Percentiles rank a stretch among this genome's conserved stretches.
Conservation (phyloP, 164 flowering plant species). For the Pachysandra terminalis region DNA sequence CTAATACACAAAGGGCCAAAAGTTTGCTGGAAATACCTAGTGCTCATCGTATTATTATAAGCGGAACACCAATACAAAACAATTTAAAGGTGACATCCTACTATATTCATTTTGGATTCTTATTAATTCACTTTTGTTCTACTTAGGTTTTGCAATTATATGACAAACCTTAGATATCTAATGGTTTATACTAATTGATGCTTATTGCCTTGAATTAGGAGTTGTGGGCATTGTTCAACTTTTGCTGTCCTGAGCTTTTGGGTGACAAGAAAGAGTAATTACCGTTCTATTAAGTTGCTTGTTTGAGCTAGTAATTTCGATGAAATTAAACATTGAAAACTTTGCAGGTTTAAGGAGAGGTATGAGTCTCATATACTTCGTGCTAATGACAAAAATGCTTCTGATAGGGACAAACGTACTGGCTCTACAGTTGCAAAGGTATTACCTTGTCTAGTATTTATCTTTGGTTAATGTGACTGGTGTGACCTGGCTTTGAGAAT, state of each 20-base stretch:
- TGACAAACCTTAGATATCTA: neutral
- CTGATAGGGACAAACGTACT: slow-evolving; percentile 77
- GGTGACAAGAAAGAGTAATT: slow-evolving; percentile 83
- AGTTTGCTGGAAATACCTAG: slow-evolving; percentile 90
- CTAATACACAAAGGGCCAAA: slow-evolving; percentile 95
- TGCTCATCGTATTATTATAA: slow-evolving; percentile 81
- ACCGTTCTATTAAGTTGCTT: slow-evolving; percentile 1
- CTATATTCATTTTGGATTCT: neutral
- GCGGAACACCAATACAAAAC: slow-evolving; percentile 98
- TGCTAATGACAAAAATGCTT: slow-evolving; percentile 91
- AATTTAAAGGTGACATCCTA: slow-evolving; percentile 70
- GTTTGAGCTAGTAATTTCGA: neutral
- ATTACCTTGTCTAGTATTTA: slow-evolving; percentile 4
- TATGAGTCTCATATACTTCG: slow-evolving; percentile 74
- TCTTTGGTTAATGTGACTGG: neutral
- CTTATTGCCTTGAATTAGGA: slow-evolving; percentile 44
- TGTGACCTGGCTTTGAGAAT: neutral
- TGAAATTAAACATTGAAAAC: slow-evolving; percentile 4
- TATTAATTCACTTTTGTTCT: neutral
- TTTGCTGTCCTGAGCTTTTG: slow-evolving; percentile 85
- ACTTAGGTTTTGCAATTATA: neutral
- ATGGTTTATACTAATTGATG: slow-evolving; percentile 5
- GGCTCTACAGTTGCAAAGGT: slow-evolving; percentile 96
- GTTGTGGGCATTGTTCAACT: slow-evolving; percentile 93
- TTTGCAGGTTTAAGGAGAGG: slow-evolving; percentile 69